Evolutionary conservation across 148 eudicot genomes (phyloP).

Genomic region (Vaccinium darrowii): DNA sequence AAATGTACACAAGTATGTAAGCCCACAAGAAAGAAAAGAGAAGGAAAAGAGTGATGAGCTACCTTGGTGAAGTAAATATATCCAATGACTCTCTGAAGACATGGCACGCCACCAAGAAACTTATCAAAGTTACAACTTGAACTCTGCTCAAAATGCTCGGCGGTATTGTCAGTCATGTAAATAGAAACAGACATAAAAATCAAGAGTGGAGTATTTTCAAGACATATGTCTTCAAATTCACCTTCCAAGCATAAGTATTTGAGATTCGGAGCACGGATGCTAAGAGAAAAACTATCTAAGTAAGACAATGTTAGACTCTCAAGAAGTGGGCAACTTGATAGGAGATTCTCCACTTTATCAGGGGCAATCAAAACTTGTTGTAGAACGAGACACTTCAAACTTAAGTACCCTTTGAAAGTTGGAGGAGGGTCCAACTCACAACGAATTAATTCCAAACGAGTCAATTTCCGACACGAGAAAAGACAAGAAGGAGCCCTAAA

Average conservation of each 20-base stretch:
- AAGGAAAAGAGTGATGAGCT: conserved; percentile 5
- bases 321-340: conserved; percentile 57
- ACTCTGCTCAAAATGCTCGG: conserved; percentile 53
- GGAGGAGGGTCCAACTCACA: conserved; percentile 62
- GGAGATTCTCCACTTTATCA: conserved; percentile 46
- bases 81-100: conserved; percentile 49
- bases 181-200: conserved; percentile 43
- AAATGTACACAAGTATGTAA: no score
- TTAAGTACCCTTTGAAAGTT: conserved; percentile 43
- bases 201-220: conserved; percentile 48
- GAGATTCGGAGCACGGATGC: conserved; percentile 55
- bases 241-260: conserved; percentile 55
- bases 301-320: conserved; percentile 54
- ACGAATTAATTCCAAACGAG: conserved; percentile 50
- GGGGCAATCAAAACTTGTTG: conserved; percentile 52
- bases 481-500: conserved; percentile 56
- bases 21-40: not conserved
- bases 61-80: conserved; percentile 68
- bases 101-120: conserved; percentile 54
- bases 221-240: conserved; percentile 50
- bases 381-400: conserved; percentile 48
- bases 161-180: conserved; percentile 54
- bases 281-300: conserved; percentile 54
- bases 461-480: conserved; percentile 47
- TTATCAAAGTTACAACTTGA: conserved; percentile 47